Conservation (phyloP, 352 stramenopile species). For the Globisporangium canariense region DNA sequence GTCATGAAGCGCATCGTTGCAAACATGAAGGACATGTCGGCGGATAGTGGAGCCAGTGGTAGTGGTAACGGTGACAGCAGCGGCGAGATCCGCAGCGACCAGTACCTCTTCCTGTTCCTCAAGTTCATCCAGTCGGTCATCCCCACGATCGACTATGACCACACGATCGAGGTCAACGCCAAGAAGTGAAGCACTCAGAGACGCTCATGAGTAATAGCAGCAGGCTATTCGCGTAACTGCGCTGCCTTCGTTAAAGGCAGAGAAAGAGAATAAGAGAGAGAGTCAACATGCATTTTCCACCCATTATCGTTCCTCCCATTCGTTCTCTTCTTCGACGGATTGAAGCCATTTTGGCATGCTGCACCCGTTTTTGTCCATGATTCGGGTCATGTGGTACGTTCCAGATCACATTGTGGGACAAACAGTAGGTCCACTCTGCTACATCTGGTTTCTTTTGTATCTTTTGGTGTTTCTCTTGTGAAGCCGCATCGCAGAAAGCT, state of each 20-base stretch:
- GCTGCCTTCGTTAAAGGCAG: neutral
- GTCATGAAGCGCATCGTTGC: conserved; percentile 98
- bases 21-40: conserved; percentile 82
- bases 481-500: neutral
- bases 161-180: conserved; percentile 96
- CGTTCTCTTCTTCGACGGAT: neutral
- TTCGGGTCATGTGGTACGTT: neutral
- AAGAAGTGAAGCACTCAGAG: conserved; percentile 24
- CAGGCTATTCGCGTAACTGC: neutral
- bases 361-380: neutral
- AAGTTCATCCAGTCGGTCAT: conserved; percentile 99
- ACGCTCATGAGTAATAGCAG: neutral
- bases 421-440: neutral
- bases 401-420: conserved; percentile 3
- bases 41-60: conserved; percentile 15
- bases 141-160: conserved; percentile 99
- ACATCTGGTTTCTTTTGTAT: conserved; percentile 18
- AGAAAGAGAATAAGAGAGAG: neutral
- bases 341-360: neutral
- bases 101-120: conserved; percentile 99
- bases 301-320: neutral
- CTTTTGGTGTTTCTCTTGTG: conserved; percentile 10
- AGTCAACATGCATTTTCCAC: neutral
- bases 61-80: conserved; percentile 26
- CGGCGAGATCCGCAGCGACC: conserved; percentile 87